A percentile compares a stretch with the other conserved stretches of the same genome.
Evolutionary conservation across 192 early-diverging fungal species (phyloP).

Genomic region (Backusella luteola): DNA sequence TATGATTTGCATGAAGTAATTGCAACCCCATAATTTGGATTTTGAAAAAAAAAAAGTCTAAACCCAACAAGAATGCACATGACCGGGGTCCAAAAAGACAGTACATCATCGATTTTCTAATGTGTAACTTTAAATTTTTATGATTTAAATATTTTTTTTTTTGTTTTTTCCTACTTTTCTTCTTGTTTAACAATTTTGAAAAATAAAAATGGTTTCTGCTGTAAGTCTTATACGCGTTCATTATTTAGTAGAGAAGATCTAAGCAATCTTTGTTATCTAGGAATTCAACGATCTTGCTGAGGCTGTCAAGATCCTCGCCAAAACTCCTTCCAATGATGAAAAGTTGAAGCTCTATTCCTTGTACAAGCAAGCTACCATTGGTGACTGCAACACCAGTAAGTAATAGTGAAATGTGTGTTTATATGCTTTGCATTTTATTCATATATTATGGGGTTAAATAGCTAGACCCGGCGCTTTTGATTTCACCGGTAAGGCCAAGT

Average conservation of each 20-base stretch:
- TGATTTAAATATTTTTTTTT: neutral
- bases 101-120: neutral
- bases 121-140: neutral
- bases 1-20: neutral
- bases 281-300: conserved; percentile 48
- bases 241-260: neutral
- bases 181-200: neutral
- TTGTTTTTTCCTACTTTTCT: neutral
- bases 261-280: neutral
- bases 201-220: conserved; percentile 16
- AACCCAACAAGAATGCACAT: neutral
- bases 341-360: conserved; percentile 77
- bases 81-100: conserved; percentile 4
- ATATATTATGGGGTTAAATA: neutral
- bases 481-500: conserved; percentile 73
- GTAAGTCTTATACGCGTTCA: neutral
- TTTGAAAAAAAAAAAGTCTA: neutral
- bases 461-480: conserved; percentile 41
- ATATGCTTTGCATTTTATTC: neutral
- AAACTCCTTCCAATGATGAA: conserved; percentile 59
- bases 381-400: conserved; percentile 68
- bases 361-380: conserved; percentile 87
- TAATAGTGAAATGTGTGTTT: neutral
- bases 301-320: conserved; percentile 55
- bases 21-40: neutral